Evolutionary conservation across 2,329 filamentous ascomycete genomes (phyloP), one percentile per base, ranked within the genome.

Genomic region (Biscogniauxia mediterranea): DNA sequence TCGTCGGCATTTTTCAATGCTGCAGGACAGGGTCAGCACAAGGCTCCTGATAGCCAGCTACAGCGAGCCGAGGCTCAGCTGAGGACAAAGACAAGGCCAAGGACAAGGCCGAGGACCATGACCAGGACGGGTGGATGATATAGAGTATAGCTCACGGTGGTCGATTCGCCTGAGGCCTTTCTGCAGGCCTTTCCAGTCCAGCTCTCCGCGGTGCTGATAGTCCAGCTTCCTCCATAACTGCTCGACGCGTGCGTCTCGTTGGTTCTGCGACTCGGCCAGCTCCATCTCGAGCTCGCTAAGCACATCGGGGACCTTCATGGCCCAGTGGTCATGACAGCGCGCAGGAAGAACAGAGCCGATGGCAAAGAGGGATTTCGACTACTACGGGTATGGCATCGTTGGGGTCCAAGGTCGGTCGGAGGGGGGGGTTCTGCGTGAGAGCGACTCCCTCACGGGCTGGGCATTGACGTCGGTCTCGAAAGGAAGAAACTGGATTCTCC

Each of bases 1-100:
- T 85, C 81, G 76, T 96, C 91, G 73, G 95, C 95, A 82, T 97
- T 95, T 81, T 97, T 96, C 72, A 99, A 76, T 56, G 84, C 84
- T 87, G 69, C 19, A 19, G 23, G 23, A 58, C 52, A n/a, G 21
- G 25, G 59, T 69, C 54, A 69, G 64, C 51, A 56, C 63, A 57
- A 56, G 13, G 50, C 61, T 28, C 42, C 38, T 60, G 59, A n/a
- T n/a, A n/a, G n/a, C n/a, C n/a, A n/a, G n/a, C n/a, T n/a, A n/a
- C n/a, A n/a, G n/a, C n/a, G n/a, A n/a, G n/a, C n/a, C n/a, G n/a
- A n/a, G n/a, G n/a, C n/a, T n/a, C n/a, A n/a, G n/a, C n/a, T n/a
- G n/a, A n/a, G n/a, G n/a, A n/a, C n/a, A n/a, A n/a, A n/a, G n/a
- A n/a, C n/a, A n/a, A n/a, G n/a, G n/a, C n/a, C n/a, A n/a, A n/a